These are phyloP conservation scores for Malassezia vespertilionis DNA, from an alignment of 1,284 basidiomycete species.

Conservation along the genomic window DNA sequence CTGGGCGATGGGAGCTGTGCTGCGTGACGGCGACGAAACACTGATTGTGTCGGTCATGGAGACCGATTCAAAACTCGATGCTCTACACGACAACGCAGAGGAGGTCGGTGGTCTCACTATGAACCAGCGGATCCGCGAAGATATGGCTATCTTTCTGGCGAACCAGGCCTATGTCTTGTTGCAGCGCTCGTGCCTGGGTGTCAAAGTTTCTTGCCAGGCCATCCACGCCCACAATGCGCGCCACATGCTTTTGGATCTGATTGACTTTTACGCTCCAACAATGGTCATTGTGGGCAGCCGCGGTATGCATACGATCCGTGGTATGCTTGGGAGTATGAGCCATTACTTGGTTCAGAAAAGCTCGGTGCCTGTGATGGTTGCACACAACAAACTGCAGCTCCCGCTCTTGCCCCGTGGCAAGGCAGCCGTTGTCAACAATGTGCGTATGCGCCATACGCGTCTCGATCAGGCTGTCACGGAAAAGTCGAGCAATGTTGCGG, in stretches of 20 bases:
- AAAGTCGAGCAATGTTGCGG: slow-evolving; percentile 23
- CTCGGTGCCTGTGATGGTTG: slow-evolving; percentile 74
- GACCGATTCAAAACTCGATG: slow-evolving; percentile 63
- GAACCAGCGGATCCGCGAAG: slow-evolving; percentile 86
- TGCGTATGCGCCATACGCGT: slow-evolving; percentile 36
- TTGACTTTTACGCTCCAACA: slow-evolving; percentile 78
- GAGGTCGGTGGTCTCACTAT: slow-evolving; percentile 67
- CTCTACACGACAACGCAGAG: slow-evolving; percentile 48
- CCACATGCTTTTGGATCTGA: slow-evolving; percentile 78
- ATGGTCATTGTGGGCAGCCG: slow-evolving; percentile 93
- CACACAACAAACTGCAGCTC: slow-evolving; percentile 37
- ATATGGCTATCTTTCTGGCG: slow-evolving; percentile 66
- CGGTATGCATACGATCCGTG: slow-evolving; percentile 77
- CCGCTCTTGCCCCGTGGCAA: slow-evolving; percentile 39
- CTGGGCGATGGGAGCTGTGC: slow-evolving; percentile 77
- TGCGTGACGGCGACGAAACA: slow-evolving; percentile 71
- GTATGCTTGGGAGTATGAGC: slow-evolving; percentile 90
- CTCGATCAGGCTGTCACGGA: slow-evolving; percentile 43
- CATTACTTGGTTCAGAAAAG: slow-evolving; percentile 93
- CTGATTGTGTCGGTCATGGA: slow-evolving; percentile 70
- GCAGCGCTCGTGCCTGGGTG: slow-evolving; percentile 75
- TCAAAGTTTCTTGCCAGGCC: slow-evolving; percentile 79
- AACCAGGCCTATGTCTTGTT: slow-evolving; percentile 78
- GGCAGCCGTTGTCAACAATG: slow-evolving; percentile 41
- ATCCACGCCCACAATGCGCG: slow-evolving; percentile 80